These are phyloP conservation scores for Dothideomycetes sp. DNA, from an alignment of 2,329 filamentous ascomycete genomes.

Conservation along the genomic window DNA sequence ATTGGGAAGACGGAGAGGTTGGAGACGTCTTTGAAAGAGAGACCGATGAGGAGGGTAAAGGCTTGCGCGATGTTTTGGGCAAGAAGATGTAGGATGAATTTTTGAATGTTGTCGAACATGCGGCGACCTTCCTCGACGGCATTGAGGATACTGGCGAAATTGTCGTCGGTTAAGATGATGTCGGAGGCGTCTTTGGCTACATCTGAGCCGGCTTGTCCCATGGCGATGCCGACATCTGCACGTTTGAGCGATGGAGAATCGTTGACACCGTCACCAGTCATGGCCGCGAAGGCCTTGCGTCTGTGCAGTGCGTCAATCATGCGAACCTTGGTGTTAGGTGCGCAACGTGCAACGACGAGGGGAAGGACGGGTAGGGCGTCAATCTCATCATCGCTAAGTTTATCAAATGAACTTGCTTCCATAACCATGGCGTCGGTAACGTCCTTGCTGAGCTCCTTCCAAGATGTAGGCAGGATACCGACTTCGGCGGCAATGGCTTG, in stretches of 20 bases:
- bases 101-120: conserved; percentile 82
- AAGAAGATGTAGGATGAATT: conserved; percentile 71
- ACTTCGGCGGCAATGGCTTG: conserved; percentile 70
- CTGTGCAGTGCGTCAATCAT: conserved; percentile 86
- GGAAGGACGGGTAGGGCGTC: conserved; percentile 65
- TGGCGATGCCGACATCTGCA: conserved; percentile 79
- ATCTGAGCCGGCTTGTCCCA: conserved; percentile 76
- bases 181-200: conserved; percentile 76
- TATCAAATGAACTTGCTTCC: conserved; percentile 53
- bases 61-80: conserved; percentile 78
- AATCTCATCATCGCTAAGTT: conserved; percentile 64
- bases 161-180: conserved; percentile 72
- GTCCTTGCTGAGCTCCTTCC: conserved; percentile 49
- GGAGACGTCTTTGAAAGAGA: conserved; percentile 63
- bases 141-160: conserved; percentile 77
- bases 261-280: conserved; percentile 86
- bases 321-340: conserved; percentile 76
- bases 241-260: conserved; percentile 73
- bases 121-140: conserved; percentile 72
- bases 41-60: conserved; percentile 65
- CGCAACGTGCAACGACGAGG: conserved; percentile 74
- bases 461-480: conserved; percentile 62
- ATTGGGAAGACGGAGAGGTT: conserved; percentile 74
- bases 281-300: conserved; percentile 66
- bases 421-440: conserved; percentile 63